These are phyloP conservation scores for Tinospora cordifolia DNA, from an alignment of 164 flowering plant species.

Conservation along the genomic window DNA sequence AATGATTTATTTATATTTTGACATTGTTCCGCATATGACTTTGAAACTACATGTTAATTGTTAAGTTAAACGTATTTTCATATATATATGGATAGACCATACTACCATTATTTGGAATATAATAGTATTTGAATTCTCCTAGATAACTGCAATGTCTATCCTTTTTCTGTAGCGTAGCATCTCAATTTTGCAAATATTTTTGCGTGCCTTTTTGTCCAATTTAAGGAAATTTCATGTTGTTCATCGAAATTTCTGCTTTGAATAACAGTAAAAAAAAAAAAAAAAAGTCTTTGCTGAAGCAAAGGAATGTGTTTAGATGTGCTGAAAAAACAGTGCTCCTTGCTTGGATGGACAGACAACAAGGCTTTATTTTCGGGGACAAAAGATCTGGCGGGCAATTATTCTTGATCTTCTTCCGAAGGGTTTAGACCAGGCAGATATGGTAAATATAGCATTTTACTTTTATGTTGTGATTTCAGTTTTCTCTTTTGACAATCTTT, in stretches of 20 bases:
- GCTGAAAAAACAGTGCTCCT: background rate
- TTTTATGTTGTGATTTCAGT: background rate
- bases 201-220: too few species aligned
- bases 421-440: slow-evolving; percentile 54
- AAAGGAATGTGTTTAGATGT: background rate
- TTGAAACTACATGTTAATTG: too few species aligned
- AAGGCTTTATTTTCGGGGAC: slow-evolving; percentile 79
- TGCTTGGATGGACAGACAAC: slow-evolving; percentile 42
- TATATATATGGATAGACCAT: too few species aligned
- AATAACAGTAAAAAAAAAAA: background rate
- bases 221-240: too few species aligned
- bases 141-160: too few species aligned
- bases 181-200: too few species aligned
- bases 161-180: too few species aligned
- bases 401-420: slow-evolving; percentile 77
- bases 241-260: background rate
- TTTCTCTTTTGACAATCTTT: background rate
- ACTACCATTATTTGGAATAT: too few species aligned
- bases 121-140: too few species aligned
- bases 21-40: too few species aligned
- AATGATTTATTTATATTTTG: too few species aligned
- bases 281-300: background rate
- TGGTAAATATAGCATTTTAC: slow-evolving; percentile 37
- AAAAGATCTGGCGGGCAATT: slow-evolving; percentile 82
- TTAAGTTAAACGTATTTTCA: too few species aligned